phyloP scores from a whole-genome alignment of 164 flowering plant species.

The Nymphaea colorata region DNA sequence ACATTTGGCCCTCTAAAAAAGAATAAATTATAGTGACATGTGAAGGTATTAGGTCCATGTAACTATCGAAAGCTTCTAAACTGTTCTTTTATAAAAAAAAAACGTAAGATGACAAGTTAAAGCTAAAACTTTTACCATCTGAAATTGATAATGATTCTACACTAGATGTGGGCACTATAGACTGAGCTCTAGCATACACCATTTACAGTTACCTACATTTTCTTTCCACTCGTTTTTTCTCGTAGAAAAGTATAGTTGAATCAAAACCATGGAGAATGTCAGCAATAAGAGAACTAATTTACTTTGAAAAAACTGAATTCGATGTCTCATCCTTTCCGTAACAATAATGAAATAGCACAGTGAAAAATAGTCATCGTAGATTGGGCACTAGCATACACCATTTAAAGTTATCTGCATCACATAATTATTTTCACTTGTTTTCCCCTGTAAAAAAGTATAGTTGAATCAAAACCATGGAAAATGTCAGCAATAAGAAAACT shows the following conservation, averaged over 20 bases:
- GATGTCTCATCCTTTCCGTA: too few species aligned
- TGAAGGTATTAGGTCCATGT: too few species aligned
- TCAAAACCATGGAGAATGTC: slow-evolving; percentile 32
- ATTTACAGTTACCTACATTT: slow-evolving; percentile 44
- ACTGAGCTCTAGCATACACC: background rate
- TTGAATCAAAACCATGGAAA: too few species aligned
- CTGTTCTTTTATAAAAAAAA: too few species aligned
- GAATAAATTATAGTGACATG: background rate
- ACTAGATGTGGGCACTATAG: too few species aligned
- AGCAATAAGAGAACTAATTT: slow-evolving; percentile 43
- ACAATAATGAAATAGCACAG: background rate
- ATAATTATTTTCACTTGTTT: slow-evolving; percentile 19
- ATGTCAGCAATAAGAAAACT: too few species aligned
- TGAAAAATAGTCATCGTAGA: background rate
- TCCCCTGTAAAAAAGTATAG: too few species aligned
- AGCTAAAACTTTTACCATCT: too few species aligned
- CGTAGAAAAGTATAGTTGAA: slow-evolving; percentile 48
- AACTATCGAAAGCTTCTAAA: too few species aligned
- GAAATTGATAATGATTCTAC: too few species aligned
- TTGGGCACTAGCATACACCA: background rate
- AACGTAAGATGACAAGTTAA: too few species aligned
- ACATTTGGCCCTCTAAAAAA: background rate
- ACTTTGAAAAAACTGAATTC: slow-evolving; percentile 26
- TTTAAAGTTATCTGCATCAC: slow-evolving; percentile 39
- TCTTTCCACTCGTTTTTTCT: slow-evolving; percentile 70